Base-by-base conservation (phyloP, 805 yeast genomes). In the Candida coquimbonensis region DNA sequence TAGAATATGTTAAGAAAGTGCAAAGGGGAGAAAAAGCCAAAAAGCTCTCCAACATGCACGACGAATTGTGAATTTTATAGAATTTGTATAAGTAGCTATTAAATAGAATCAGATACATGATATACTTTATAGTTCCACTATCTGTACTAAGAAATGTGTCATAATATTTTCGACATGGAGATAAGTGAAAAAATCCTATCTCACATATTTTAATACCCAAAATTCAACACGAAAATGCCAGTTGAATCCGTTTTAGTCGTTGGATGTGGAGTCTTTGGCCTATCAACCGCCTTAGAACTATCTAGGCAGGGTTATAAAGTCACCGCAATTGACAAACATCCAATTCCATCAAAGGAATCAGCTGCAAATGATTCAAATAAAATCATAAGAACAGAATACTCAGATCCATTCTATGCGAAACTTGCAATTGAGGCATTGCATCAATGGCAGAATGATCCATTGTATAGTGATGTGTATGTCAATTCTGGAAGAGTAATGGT, bases 281-380 rank as follows among this genome's bases (percentile, higher is more conserved):
- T 73, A 1, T 66, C 76, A 6, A 65, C 76, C 0, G 72, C 74
- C 9, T 55, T 67, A 5, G 67, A 69, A 29, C 54, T 70, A 3
- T 63, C 64, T 1, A 47, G 54, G 27, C 53, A 56, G 17, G 71
- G 61, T 2, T 46, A 56, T 38, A 47, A 57, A 7, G 69, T 69
- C 13, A 54, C 60, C 0, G 72, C 69, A 2, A 53, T 71, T n/a
- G 76, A 72, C 54, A 61, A 64, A 9, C 62, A 63, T 47, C 59
- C 65, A 9, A 65, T 69, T 1, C 78, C 78, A 5, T 70, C 76
- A 2, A 67, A 69, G 2, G 59, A 64, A 57, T 68, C 77, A 3
- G 78, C 79, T 27, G 70, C 77, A 9, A 67, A 64, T 45, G 81
- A 75, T 49, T 63, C 63, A 43, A 75, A 75, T 52, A 74, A 75